A percentile compares a stretch with the other conserved stretches of the same genome.
Conservation (phyloP, 305 asterid genomes). For the Fraxinus dipetala region DNA sequence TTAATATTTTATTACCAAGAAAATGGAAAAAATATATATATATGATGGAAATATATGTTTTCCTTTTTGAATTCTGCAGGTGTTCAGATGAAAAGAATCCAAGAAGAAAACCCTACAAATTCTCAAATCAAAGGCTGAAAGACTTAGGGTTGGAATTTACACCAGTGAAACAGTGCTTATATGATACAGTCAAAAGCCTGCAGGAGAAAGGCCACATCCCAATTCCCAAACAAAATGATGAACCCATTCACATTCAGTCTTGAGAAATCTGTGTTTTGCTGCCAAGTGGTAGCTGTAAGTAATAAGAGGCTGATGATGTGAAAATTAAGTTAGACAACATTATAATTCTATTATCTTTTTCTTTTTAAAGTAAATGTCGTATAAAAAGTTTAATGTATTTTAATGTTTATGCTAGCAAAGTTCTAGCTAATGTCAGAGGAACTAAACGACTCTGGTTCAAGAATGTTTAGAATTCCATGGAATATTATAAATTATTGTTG, state of each 20-base stretch:
- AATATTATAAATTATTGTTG: too few relatives aligned
- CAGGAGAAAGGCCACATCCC: conserved; percentile 83
- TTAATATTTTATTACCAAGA: not conserved
- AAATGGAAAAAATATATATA: too few relatives aligned
- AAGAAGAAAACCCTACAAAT: conserved; percentile 68
- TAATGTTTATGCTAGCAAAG: not conserved
- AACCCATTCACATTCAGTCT: conserved; percentile 49
- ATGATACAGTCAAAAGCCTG: conserved; percentile 79
- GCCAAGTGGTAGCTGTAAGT: not conserved
- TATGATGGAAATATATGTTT: too few relatives aligned
- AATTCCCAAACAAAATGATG: conserved; percentile 47
- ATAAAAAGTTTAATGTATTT: not conserved
- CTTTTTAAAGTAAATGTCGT: not conserved
- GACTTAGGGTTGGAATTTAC: conserved; percentile 76
- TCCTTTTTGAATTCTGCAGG: conserved; percentile 35
- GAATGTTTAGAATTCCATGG: too few relatives aligned
- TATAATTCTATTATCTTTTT: not conserved
- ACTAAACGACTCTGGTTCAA: too few relatives aligned
- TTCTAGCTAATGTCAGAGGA: not conserved
- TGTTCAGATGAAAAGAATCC: conserved; percentile 84
- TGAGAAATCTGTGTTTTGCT: not conserved
- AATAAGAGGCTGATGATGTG: not conserved
- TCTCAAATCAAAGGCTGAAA: conserved; percentile 72
- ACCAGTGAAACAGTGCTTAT: conserved; percentile 67
- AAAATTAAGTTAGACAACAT: not conserved